These are phyloP conservation scores for Capsicum rhomboideum DNA, from an alignment of 257 asterid genomes.

Conservation along the genomic window DNA sequence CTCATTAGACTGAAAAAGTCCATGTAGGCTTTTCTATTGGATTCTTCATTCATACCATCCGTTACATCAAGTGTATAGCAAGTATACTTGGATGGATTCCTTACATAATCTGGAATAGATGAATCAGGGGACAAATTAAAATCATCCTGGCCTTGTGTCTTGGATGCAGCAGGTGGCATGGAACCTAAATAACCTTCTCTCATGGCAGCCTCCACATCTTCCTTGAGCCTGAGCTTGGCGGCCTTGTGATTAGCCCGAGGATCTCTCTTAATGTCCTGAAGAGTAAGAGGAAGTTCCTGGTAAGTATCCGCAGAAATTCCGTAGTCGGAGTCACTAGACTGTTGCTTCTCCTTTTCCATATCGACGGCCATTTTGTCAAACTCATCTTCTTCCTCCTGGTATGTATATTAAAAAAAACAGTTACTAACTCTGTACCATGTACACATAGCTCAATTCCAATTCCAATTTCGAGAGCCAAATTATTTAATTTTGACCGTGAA, in stretches of 20 bases:
- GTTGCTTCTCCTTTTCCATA: slow-evolving; percentile 13
- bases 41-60: slow-evolving; percentile 49
- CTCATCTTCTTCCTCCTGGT: slow-evolving; percentile 86
- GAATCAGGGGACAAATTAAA: slow-evolving; percentile 12
- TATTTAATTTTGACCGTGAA: too few species aligned
- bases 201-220: slow-evolving; percentile 65
- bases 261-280: slow-evolving; percentile 32
- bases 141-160: background rate
- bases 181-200: slow-evolving; percentile 27
- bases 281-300: slow-evolving; percentile 47
- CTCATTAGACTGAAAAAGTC: slow-evolving; percentile 39
- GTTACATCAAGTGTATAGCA: slow-evolving; percentile 53
- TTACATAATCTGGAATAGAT: slow-evolving; percentile 55
- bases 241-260: slow-evolving; percentile 83
- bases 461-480: too few species aligned
- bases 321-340: slow-evolving; percentile 34
- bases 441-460: too few species aligned
- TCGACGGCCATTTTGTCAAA: slow-evolving; percentile 78
- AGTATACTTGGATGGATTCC: slow-evolving; percentile 78
- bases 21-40: slow-evolving; percentile 52
- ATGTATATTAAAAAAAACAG: background rate
- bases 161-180: background rate
- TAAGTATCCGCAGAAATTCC: slow-evolving; percentile 23
- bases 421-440: too few species aligned
- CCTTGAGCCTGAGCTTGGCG: slow-evolving; percentile 64